Evolutionary conservation across 2,329 filamentous ascomycete species (phyloP).

Genomic region (Penicillium sp.): DNA sequence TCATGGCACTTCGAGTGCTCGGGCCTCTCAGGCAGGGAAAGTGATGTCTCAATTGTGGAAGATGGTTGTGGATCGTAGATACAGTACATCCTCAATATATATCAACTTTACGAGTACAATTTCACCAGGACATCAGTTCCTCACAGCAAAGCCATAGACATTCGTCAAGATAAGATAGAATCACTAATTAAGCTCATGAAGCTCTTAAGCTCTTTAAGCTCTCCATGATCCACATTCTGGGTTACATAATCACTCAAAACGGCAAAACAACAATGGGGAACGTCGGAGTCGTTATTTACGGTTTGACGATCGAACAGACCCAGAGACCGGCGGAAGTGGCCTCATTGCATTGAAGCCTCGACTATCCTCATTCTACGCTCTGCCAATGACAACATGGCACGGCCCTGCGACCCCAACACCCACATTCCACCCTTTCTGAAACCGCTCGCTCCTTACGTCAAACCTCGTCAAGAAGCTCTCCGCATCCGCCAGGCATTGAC

Average conservation of each 20-base stretch:
- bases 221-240: slow-evolving; percentile 4
- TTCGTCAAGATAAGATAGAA: background rate
- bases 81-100: background rate
- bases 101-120: background rate
- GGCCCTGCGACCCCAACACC: slow-evolving; percentile 15
- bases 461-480: slow-evolving; percentile 38
- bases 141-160: slow-evolving; percentile 8
- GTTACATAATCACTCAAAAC: slow-evolving; percentile 20
- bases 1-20: background rate
- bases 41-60: background rate
- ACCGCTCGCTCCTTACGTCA: slow-evolving; percentile 40
- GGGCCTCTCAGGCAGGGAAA: background rate
- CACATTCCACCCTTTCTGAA: slow-evolving; percentile 37
- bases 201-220: background rate
- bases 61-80: background rate
- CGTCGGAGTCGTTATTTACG: background rate
- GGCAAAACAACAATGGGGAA: slow-evolving; percentile 17
- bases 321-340: background rate
- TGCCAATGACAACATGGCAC: slow-evolving; percentile 27
- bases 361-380: background rate
- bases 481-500: slow-evolving; percentile 42
- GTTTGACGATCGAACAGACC: background rate
- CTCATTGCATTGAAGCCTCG: background rate
- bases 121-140: background rate
- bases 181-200: background rate